Base-by-base conservation (phyloP, 2,329 filamentous ascomycete genomes). In the Pseudogymnoascus sp. region DNA sequence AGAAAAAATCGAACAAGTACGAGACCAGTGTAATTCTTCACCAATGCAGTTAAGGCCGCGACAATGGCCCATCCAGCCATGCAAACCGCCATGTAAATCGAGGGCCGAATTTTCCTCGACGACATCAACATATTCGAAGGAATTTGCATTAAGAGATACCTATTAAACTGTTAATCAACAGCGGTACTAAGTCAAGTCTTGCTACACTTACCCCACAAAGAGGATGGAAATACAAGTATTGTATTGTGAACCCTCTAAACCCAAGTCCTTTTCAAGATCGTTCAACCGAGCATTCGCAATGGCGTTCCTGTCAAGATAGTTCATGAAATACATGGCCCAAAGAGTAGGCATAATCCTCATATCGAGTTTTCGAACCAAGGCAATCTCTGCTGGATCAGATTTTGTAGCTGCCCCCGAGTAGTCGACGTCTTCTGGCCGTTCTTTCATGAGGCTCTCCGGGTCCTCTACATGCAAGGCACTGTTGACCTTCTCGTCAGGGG, bases 281-380 rank as follows among this genome's bases (percentile, higher is more conserved):
- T 81, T 78, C 32, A 85, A 67, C 18, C 77, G 74, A 3, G 82
- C 82, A 20, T 81, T 79, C 2, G 82, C 81, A 65, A 84, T 82
- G 47, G 83, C 80, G 61, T 81, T 81, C 14, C 78, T 72, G 64
- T 82, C 79, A n/a, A 79, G 70, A 41, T 74, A 74, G 57, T 74
- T 74, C 28, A 74, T 65, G n/a, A 74, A 74, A 50, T 77, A 78
- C 69, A 78, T 75, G 6, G 71, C 65, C 62, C 72, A 74, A 9
- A 76, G 63, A 60, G 73, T 75, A 1, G 77, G 76, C 67, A 76
- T 73, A 65, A 75, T 74, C 39, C 73, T 65, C 41, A 63, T 67
- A 59, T 75, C 73, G 2, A 75, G 64, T 63, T 75, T 75, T 50
- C 70, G 66, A 11, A 75, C 73, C 8, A 75, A 71, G 0, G 67